phyloP scores from a whole-genome alignment of 1,139 yeast species.

The Ogataea hybrid region DNA sequence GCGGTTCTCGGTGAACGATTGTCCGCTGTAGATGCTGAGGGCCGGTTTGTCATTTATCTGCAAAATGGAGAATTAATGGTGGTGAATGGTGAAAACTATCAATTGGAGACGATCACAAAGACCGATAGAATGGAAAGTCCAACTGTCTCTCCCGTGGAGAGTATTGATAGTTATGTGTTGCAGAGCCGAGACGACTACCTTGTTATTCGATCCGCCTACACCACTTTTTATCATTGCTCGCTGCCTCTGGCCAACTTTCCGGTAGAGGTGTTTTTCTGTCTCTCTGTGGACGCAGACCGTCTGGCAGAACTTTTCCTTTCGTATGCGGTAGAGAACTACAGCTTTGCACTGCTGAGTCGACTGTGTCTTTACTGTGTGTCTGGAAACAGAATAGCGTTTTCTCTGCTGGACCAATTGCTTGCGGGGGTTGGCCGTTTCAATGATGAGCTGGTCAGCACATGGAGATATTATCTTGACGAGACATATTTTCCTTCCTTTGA shows the following conservation, averaged over 20 bases:
- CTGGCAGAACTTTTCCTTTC: slow-evolving; percentile 13
- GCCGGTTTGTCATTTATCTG: slow-evolving; percentile 20
- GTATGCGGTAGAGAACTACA: slow-evolving; percentile 14
- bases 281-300: slow-evolving; percentile 1
- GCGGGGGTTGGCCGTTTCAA: slow-evolving; percentile 14
- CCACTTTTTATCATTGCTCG: slow-evolving; percentile 8
- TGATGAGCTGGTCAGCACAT: slow-evolving; percentile 7
- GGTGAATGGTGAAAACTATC: slow-evolving; percentile 20
- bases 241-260: slow-evolving; percentile 5
- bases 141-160: not conserved
- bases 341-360: slow-evolving; percentile 3
- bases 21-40: not conserved
- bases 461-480: slow-evolving; percentile 7
- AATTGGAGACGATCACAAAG: not conserved
- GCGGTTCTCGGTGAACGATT: slow-evolving; percentile 18
- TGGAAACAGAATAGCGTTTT: slow-evolving; percentile 9
- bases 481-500: slow-evolving; percentile 8
- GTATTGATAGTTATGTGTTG: slow-evolving; percentile 8
- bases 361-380: slow-evolving; percentile 11
- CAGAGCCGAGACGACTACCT: not conserved
- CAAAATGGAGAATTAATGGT: slow-evolving; percentile 20
- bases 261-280: slow-evolving; percentile 8
- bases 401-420: slow-evolving; percentile 13
- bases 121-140: too few relatives aligned
- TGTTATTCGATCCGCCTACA: not conserved